phyloP scores from a whole-genome alignment of 2,329 filamentous ascomycete species.

The Fusarium humuli region DNA sequence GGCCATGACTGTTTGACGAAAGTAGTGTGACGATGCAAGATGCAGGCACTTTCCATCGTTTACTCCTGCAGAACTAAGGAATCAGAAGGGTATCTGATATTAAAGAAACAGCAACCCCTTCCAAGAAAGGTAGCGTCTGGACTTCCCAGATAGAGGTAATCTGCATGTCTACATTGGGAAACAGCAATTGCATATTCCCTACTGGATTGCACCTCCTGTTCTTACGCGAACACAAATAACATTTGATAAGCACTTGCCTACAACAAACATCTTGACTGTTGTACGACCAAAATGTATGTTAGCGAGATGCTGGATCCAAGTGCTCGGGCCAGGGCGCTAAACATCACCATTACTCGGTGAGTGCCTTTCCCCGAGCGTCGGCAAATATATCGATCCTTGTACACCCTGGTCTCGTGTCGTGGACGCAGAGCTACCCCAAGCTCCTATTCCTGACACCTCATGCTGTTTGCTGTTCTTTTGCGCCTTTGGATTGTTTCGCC shows the following conservation, averaged over 20 bases:
- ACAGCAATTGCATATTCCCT: not conserved
- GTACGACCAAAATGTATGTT: conserved; percentile 1
- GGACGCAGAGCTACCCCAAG: conserved; percentile 26
- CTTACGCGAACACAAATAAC: not conserved
- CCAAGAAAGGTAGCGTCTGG: not conserved
- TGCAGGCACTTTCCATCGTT: not conserved
- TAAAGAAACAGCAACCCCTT: not conserved
- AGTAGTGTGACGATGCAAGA: not conserved
- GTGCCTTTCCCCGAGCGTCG: conserved; percentile 9
- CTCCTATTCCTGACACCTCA: conserved; percentile 23
- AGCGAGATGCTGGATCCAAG: conserved; percentile 7
- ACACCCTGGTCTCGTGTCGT: conserved; percentile 33
- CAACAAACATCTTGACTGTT: not conserved
- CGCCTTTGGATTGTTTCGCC: not conserved
- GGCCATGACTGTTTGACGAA: not conserved
- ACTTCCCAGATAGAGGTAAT: not conserved
- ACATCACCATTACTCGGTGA: conserved; percentile 21
- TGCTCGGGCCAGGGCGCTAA: conserved; percentile 25
- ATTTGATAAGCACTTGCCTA: not conserved
- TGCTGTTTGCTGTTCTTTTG: conserved; percentile 13
- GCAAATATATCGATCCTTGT: conserved; percentile 19
- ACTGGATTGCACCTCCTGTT: no score
- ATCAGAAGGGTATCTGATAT: not conserved
- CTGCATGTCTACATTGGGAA: not conserved
- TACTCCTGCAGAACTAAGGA: not conserved